A percentile compares a stretch with the other conserved stretches of the same genome.
These are phyloP conservation scores for Fusarium siculi DNA, from an alignment of 2,329 filamentous ascomycete genomes.

Conservation along the genomic window DNA sequence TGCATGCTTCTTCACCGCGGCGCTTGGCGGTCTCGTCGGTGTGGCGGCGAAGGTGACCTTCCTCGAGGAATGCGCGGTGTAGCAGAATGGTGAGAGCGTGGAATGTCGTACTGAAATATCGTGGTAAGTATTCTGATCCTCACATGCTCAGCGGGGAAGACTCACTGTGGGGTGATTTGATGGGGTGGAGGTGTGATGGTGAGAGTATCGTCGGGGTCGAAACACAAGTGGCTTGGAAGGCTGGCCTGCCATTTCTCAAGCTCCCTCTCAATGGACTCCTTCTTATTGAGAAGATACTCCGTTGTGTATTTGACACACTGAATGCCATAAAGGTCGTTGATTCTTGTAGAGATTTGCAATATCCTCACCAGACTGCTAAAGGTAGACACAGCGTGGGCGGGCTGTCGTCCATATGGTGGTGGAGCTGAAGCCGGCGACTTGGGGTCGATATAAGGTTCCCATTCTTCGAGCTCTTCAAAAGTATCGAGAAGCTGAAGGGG, in stretches of 20 bases:
- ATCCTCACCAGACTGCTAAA: conserved; percentile 45
- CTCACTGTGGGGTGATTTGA: conserved; percentile 47
- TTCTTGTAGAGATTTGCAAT: conserved; percentile 45
- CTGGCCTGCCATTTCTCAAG: conserved; percentile 43
- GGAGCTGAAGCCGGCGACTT: conserved; percentile 42
- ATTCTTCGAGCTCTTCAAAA: conserved; percentile 50
- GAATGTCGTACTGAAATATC: conserved; percentile 46
- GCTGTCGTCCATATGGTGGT: conserved; percentile 43
- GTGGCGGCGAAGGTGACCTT: conserved; percentile 46
- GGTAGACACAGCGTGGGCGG: conserved; percentile 44
- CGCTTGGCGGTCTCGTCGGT: conserved; percentile 42
- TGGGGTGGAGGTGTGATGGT: conserved; percentile 43
- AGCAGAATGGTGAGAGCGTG: conserved; percentile 57
- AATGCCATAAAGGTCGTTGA: conserved; percentile 44
- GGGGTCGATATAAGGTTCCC: conserved; percentile 48
- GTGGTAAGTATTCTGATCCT: conserved; percentile 9
- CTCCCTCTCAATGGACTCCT: conserved; percentile 42
- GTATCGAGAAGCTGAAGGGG: conserved; percentile 47
- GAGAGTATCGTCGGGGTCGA: conserved; percentile 42
- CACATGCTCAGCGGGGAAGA: neutral
- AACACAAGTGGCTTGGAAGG: conserved; percentile 42
- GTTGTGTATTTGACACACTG: conserved; percentile 43
- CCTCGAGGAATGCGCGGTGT: conserved; percentile 56
- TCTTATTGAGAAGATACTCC: conserved; percentile 42
- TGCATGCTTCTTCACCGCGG: conserved; percentile 44